Evolutionary conservation across 1,284 basidiomycete genomes (phyloP), one percentile per base, ranked within the genome.

Genomic region (Fomes fomentarius): DNA sequence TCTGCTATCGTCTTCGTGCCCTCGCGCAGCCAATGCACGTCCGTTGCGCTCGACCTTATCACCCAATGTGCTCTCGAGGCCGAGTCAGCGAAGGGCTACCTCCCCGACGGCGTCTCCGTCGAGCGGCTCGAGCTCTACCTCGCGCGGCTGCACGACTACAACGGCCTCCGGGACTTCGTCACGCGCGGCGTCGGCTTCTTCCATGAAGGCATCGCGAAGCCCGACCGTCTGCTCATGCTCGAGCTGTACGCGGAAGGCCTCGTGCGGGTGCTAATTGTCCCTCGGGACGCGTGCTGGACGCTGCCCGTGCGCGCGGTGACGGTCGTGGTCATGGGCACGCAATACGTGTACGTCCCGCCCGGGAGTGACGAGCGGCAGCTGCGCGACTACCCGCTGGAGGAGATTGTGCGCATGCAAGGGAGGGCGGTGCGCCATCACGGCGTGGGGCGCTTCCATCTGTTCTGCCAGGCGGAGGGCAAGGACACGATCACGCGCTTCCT

Each of bases 301-400:
- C 71, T 98, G 12, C 92, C 94, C 3, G 82, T 95, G 12, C 83
- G 87, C 33, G 92, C 92, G 0, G 80, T 82, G 4, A 83, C 85
- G 3, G 95, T 98, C 14, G 79, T 98, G 33, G 87, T 95, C 44
- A 91, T 98, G 87, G 91, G 94, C 24, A 94, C 96, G 6, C 96
- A 99, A 70, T 97, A 93, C 69, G 71, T 89, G 30, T 77, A 85
- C 44, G 65, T 81, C 15, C 54, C 62, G 17, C 57, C 63, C 8
- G 75, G 76, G 38, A 72, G 70, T n/a, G 73, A 76, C 40, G 84
- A 90, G 61, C 83, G 89, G 30, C 86, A 89, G 61, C 66, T 95
- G 42, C 79, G 81, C 44, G 92, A 94, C 66, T 99, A 99, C 69
- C 74, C 77, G 0, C 74, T 94, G 30, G 78, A 84, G 28, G 96